phyloP scores from a whole-genome alignment of 495 filamentous ascomycete genomes.

The Bathelium albidoporum region DNA sequence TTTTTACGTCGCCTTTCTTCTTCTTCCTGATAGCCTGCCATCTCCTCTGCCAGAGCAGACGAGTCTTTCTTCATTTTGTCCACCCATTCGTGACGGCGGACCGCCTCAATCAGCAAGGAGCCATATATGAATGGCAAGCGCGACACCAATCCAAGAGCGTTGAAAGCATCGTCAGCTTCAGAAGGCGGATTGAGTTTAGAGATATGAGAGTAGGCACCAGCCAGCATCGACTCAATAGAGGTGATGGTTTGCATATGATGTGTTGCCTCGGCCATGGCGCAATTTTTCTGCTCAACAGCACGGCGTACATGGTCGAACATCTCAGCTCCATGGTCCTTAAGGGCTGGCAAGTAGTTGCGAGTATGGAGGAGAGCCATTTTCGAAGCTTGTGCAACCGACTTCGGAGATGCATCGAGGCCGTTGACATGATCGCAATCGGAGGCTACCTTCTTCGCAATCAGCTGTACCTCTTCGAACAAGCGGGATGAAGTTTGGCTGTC shows the following conservation, averaged over 20 bases:
- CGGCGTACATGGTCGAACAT: slow-evolving; percentile 63
- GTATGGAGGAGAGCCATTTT: slow-evolving; percentile 82
- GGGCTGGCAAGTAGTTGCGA: slow-evolving; percentile 72
- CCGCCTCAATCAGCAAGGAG: slow-evolving; percentile 72
- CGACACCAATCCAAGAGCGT: slow-evolving; percentile 62
- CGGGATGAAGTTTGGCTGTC: slow-evolving; percentile 39
- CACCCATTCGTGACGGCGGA: slow-evolving; percentile 78
- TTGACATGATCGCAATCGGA: slow-evolving; percentile 77
- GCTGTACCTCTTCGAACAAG: slow-evolving; percentile 75
- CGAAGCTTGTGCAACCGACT: slow-evolving; percentile 68
- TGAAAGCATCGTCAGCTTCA: slow-evolving; percentile 60
- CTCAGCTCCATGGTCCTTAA: slow-evolving; percentile 59
- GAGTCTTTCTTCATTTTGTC: slow-evolving; percentile 82
- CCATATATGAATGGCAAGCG: slow-evolving; percentile 83
- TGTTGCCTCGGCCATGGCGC: slow-evolving; percentile 46
- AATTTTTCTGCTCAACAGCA: slow-evolving; percentile 51
- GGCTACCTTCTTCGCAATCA: slow-evolving; percentile 71
- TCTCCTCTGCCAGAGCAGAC: slow-evolving; percentile 75
- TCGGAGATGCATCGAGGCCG: slow-evolving; percentile 53
- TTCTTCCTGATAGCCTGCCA: slow-evolving; percentile 81
- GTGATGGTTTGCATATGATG: slow-evolving; percentile 73
- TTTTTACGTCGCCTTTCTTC: slow-evolving; percentile 79
- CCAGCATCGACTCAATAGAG: slow-evolving; percentile 59
- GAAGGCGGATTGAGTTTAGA: slow-evolving; percentile 57
- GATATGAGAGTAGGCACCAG: slow-evolving; percentile 59